Percentiles rank a stretch among this genome's conserved stretches.
Conservation (phyloP, 352 stramenopile species). For the Phytophthora kernoviae region DNA sequence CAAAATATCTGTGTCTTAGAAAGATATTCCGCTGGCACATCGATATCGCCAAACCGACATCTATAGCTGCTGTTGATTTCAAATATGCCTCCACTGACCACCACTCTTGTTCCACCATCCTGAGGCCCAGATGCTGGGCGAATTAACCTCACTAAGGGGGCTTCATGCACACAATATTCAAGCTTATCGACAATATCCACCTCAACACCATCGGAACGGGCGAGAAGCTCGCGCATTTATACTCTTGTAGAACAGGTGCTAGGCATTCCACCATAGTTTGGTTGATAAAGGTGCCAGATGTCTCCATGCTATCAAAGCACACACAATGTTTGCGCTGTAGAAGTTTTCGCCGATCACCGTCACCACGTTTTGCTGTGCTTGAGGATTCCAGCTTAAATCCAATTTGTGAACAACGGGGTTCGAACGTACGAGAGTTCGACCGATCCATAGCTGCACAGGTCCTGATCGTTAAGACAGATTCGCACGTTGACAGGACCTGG, state of each 20-base stretch:
- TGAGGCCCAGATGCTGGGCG: slow-evolving; percentile 36
- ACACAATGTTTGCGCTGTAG: slow-evolving; percentile 25
- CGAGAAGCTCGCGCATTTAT: slow-evolving; percentile 21
- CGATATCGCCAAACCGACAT: slow-evolving; percentile 33
- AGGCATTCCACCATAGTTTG: slow-evolving; percentile 16
- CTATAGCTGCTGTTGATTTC: slow-evolving; percentile 15
- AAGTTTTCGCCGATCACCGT: slow-evolving; percentile 14
- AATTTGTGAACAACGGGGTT: slow-evolving; percentile 10
- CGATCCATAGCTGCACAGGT: slow-evolving; percentile 24
- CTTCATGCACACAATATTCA: slow-evolving; percentile 10
- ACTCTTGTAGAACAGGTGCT: not conserved
- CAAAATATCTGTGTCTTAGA: slow-evolving; percentile 40
- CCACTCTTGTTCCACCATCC: slow-evolving; percentile 42
- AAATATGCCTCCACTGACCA: slow-evolving; percentile 41
- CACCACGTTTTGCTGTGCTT: not conserved
- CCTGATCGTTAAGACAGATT: slow-evolving; percentile 32
- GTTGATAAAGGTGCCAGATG: slow-evolving; percentile 16
- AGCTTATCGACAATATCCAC: slow-evolving; percentile 1
- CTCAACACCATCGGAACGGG: slow-evolving; percentile 19
- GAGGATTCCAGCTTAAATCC: not conserved
- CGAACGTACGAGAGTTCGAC: slow-evolving; percentile 19
- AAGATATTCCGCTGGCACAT: slow-evolving; percentile 25
- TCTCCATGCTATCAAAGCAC: slow-evolving; percentile 19
- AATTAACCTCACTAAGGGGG: slow-evolving; percentile 29
- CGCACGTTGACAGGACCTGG: slow-evolving; percentile 31